Evolutionary conservation across 2,329 filamentous ascomycete genomes (phyloP).

Genomic region (Fusarium praegraminearum): DNA sequence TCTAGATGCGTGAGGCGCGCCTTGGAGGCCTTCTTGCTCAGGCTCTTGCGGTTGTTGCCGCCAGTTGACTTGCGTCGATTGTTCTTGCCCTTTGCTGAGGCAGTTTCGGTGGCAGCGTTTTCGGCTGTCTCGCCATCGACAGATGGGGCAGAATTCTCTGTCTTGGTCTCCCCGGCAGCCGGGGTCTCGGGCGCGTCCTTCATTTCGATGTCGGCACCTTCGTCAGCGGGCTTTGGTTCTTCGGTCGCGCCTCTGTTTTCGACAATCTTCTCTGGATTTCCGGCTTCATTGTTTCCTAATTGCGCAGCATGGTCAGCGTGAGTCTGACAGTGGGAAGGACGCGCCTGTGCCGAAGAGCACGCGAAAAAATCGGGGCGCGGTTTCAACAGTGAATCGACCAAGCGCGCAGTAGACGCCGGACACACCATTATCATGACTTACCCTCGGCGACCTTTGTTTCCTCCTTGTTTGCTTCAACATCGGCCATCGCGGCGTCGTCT

Average conservation of each 20-base stretch:
- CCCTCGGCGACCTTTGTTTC: slow-evolving; percentile 50
- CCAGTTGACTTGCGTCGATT: slow-evolving; percentile 82
- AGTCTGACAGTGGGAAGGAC: slow-evolving; percentile 37
- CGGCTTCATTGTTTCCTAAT: slow-evolving; percentile 47
- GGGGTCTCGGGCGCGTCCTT: slow-evolving; percentile 52
- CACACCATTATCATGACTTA: slow-evolving; percentile 43
- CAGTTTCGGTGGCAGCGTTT: slow-evolving; percentile 47
- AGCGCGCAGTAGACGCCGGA: slow-evolving; percentile 21
- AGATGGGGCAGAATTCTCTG: slow-evolving; percentile 43
- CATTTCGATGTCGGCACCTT: slow-evolving; percentile 66
- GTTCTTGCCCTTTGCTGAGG: slow-evolving; percentile 53
- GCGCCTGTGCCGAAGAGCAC: slow-evolving; percentile 35
- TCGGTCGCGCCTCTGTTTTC: slow-evolving; percentile 47
- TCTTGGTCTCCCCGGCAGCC: slow-evolving; percentile 48
- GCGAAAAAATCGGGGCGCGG: slow-evolving; percentile 25
- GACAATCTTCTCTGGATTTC: slow-evolving; percentile 49
- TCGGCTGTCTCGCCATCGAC: slow-evolving; percentile 47
- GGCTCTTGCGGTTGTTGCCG: slow-evolving; percentile 79
- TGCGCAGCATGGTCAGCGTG: slow-evolving; percentile 47
- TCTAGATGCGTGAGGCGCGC: slow-evolving; percentile 78
- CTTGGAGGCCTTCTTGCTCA: slow-evolving; percentile 87
- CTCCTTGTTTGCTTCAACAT: slow-evolving; percentile 44
- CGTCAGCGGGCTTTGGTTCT: slow-evolving; percentile 45
- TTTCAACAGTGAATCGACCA: slow-evolving; percentile 12
- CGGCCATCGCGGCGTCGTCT: slow-evolving; percentile 44